A percentile compares a stretch with the other conserved stretches of the same genome.
These are phyloP conservation scores for Corymbia calophylla DNA, from an alignment of 441 rosid genomes.

Conservation along the genomic window DNA sequence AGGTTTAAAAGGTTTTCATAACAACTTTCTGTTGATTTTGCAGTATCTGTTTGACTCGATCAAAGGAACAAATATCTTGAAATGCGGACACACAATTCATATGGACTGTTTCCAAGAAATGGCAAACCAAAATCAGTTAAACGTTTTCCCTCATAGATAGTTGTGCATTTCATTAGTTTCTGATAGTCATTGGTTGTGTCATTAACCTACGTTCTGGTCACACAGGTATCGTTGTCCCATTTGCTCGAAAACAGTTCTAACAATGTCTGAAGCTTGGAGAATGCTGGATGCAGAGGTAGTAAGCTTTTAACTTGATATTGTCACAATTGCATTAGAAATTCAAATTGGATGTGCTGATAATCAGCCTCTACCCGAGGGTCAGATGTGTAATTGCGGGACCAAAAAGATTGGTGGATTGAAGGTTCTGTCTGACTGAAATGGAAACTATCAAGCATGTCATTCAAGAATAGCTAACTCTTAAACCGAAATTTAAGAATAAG, in stretches of 20 bases:
- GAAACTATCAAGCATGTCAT: not conserved
- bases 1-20: not conserved
- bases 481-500: not conserved
- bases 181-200: not conserved
- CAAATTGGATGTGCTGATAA: not conserved
- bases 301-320: not conserved
- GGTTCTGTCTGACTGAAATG: not conserved
- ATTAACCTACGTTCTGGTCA: not conserved
- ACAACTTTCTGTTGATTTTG: slow-evolving; percentile 1
- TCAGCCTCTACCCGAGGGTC: not conserved
- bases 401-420: not conserved
- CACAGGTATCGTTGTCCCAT: slow-evolving; percentile 50
- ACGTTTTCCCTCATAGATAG: not conserved
- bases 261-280: slow-evolving; percentile 34
- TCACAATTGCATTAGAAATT: not conserved
- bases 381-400: not conserved
- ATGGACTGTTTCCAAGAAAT: slow-evolving; percentile 33
- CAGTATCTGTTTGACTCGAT: slow-evolving; percentile 63
- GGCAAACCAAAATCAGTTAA: slow-evolving; percentile 31
- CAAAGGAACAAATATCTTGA: slow-evolving; percentile 23
- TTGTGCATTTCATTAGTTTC: not conserved
- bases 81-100: slow-evolving; percentile 60
- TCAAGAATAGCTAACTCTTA: not conserved
- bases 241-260: slow-evolving; percentile 33
- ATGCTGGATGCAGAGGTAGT: slow-evolving; percentile 39